A percentile compares a stretch with the other conserved stretches of the same genome.
Conservation (phyloP, 1,139 yeast species). For the Blastobotrys apis region DNA sequence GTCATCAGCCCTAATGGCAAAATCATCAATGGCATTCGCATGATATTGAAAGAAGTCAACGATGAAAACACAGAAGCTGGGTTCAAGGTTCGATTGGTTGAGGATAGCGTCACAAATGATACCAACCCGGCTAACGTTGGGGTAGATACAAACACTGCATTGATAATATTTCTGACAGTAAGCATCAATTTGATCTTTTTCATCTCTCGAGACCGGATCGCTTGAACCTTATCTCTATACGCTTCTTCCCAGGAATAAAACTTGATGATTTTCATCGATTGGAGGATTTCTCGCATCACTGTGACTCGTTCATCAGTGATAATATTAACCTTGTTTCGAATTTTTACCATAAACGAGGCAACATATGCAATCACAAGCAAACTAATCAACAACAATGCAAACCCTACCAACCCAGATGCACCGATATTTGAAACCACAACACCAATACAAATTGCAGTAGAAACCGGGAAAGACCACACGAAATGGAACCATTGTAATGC, state of each 20-base stretch:
- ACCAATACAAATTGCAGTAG: conserved; percentile 58
- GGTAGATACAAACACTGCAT: conserved; percentile 56
- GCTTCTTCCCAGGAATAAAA: conserved; percentile 73
- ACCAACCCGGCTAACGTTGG: conserved; percentile 67
- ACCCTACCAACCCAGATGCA: conserved; percentile 64
- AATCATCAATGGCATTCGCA: conserved; percentile 66
- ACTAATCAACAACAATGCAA: conserved; percentile 41
- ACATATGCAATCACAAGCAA: conserved; percentile 29
- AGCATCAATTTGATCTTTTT: conserved; percentile 31
- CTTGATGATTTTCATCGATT: conserved; percentile 64
- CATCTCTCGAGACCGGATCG: conserved; percentile 46
- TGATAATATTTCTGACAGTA: conserved; percentile 48
- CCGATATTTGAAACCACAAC: conserved; percentile 68
- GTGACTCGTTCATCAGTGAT: conserved; percentile 58
- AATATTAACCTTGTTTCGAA: conserved; percentile 43
- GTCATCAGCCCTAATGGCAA: conserved; percentile 64
- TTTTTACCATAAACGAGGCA: conserved; percentile 41
- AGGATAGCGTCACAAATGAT: conserved; percentile 68
- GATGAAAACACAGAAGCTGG: conserved; percentile 81
- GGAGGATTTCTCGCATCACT: conserved; percentile 58
- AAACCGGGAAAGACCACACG: conserved; percentile 59
- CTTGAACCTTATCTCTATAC: conserved; percentile 45
- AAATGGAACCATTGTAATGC: conserved; percentile 70
- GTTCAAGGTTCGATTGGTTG: conserved; percentile 49
- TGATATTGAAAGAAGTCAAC: conserved; percentile 64